Evolutionary conservation across 2,329 filamentous ascomycete species (phyloP), one percentile per base, ranked within the genome.

Genomic region (Immersiporthe knoxdaviesiana): DNA sequence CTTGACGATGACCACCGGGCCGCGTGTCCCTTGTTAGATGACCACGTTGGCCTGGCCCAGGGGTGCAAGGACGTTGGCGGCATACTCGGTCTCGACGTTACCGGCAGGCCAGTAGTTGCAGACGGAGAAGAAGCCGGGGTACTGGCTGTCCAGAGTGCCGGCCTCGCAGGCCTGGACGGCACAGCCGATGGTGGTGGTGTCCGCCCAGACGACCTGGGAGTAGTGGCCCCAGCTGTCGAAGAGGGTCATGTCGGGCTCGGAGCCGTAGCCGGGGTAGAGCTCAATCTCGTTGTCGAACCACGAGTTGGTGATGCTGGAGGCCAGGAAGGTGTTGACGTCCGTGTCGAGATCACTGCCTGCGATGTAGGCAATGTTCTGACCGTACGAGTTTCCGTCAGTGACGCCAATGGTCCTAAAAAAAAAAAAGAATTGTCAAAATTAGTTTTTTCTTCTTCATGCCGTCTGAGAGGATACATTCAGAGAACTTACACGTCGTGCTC

Each of bases 241-340:
- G 79, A 86, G 79, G 78, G 77, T 75, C 84, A 88, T 88, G 75
- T 87, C 80, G 35, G 92, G 91, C 77, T 83, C 84, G 69, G 79
- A 77, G 72, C 89, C 91, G 76, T 91, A 96, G 77, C 77, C 75
- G 69, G 84, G 84, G 80, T 85, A 90, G 75, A 81, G 81, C 72
- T 78, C 77, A 75, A 91, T 83, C 80, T 97, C 93, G 75, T 87
- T 87, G 79, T 96, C 93, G 87, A 97, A 97, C 93, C 96, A 97
- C 81, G 91, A 84, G 78, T 95, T 87, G 76, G 90, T 92, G 77
- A 95, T 90, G 74, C 91, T 89, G 72, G 86, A 84, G 66, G 88
- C 88, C 72, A 92, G 84, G 61, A 89, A 86, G 70, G 79, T 80
- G n/a, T 81, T 78, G 2, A 80, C 76, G 70, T 87, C 84, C 71